phyloP scores from a whole-genome alignment of 2,329 filamentous ascomycete genomes.

The Madurella fahalii region DNA sequence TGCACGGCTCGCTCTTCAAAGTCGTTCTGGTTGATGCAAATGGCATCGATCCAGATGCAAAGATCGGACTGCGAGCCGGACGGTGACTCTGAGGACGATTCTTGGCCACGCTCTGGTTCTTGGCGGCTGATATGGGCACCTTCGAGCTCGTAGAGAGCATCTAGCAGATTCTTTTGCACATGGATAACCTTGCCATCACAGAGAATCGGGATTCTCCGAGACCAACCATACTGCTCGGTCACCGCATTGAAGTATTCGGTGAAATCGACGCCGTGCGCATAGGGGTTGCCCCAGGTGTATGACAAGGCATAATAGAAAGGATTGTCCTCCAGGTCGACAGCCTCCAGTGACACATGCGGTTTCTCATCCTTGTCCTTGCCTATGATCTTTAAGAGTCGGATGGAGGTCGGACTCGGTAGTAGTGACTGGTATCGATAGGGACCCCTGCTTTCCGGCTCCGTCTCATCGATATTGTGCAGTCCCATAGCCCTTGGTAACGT shows the following conservation, averaged over 20 bases:
- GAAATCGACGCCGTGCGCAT: conserved; percentile 16
- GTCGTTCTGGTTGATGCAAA: conserved; percentile 15
- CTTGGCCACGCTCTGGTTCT: not conserved
- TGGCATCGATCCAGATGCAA: conserved; percentile 14
- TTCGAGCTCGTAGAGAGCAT: conserved; percentile 2
- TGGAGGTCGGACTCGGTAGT: conserved; percentile 5
- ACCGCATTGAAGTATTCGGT: conserved; percentile 10
- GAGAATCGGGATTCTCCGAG: not conserved
- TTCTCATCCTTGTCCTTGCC: not conserved
- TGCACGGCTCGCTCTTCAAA: conserved; percentile 10
- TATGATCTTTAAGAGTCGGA: not conserved
- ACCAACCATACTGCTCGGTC: conserved; percentile 1
- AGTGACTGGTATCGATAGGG: conserved; percentile 4
- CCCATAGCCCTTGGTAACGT: too few species aligned
- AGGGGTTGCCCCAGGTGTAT: conserved; percentile 14
- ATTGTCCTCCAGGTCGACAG: conserved; percentile 7
- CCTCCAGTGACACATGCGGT: not conserved
- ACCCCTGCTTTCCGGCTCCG: too few species aligned
- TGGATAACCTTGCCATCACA: conserved; percentile 4
- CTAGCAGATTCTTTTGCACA: conserved; percentile 9
- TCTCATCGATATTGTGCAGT: too few species aligned
- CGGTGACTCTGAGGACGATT: not conserved
- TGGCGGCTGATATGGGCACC: not conserved
- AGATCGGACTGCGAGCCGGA: not conserved
- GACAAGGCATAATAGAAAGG: conserved; percentile 10